Evolutionary conservation across 1,139 yeast species (phyloP), one percentile per base, ranked within the genome.

Genomic region (Geotrichum fermentans): DNA sequence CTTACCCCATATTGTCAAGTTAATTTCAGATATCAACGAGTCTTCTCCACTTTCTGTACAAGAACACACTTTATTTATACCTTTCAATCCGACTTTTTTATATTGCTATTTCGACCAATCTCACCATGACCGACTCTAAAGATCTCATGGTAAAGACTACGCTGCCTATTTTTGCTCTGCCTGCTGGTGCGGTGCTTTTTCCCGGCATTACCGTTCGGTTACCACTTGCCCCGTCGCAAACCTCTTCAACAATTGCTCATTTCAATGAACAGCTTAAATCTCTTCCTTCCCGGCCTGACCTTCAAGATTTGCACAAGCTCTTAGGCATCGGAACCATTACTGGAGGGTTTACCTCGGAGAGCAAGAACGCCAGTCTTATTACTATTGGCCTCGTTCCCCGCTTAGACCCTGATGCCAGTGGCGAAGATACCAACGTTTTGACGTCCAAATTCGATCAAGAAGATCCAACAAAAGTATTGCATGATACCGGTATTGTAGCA

Each of bases 401-500:
- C 17, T 22, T 51, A 8, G 51, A 48, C 7, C 49, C 51, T 16
- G 47, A 20, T 14, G 16, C 29, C 16, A 22, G 33, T 22, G 29
- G 43, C n/a, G 48, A 26, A 20, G 21, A n/a, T 34, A 33, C 42
- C 11, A 37, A 36, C 3, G 39, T 41, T 29, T 14, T 41, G 34
- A 43, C 40, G 1, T 39, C 50, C 13, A 40, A 37, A 14, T 16
- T 41, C 29, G 22, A 29, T n/a, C 46, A 34, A 1, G 30, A 14
- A n/a, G 32, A 29, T 20, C 43, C 32, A 7, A 17, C 49, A 30
- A 37, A 40, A 7, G 17, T 30, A 2, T 35, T 46, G 24, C 52
- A 56, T 49, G 44, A 51, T 8, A 46, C 47, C 29, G 66, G 66
- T 0, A 58, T 62, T 21, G 39, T 61, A 4, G 66, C 64, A 10